Evolutionary conservation across 257 asterid species (phyloP).

Genomic region (Fraxinus quadrangulata): DNA sequence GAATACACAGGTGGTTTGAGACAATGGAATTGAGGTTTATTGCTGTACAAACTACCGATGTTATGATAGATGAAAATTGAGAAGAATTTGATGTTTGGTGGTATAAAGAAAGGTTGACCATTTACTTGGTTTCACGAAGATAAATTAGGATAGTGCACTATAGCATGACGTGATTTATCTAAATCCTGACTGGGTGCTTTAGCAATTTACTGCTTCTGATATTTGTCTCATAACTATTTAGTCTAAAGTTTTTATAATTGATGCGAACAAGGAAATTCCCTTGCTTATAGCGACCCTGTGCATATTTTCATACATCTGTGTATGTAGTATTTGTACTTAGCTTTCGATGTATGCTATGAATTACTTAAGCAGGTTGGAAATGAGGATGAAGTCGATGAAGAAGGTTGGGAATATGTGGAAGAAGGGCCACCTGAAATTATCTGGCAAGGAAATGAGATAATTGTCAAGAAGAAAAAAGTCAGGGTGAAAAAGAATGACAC

Average conservation of each 20-base stretch:
- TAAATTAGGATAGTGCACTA: neutral
- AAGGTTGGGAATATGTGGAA: conserved; percentile 89
- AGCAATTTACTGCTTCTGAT: conserved; percentile 1
- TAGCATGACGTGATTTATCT: neutral
- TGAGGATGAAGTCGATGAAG: conserved; percentile 53
- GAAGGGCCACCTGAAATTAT: conserved; percentile 97
- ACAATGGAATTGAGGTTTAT: neutral
- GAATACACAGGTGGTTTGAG: neutral
- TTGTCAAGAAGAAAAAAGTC: conserved; percentile 83
- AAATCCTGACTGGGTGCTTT: conserved; percentile 8
- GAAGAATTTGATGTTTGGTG: neutral
- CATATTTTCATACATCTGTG: neutral
- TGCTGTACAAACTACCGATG: neutral
- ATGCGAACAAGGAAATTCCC: neutral
- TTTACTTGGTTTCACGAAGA: neutral
- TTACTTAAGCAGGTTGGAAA: conserved; percentile 43
- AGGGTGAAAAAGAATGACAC: conserved; percentile 68
- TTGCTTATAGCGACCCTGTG: neutral
- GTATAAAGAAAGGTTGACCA: neutral
- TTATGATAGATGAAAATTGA: neutral
- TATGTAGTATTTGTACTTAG: neutral
- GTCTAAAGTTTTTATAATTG: neutral
- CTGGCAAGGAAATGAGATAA: conserved; percentile 97
- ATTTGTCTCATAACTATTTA: conserved; percentile 1
- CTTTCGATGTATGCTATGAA: neutral